Conservation (phyloP, 306 rosid species). For the Macrotyloma uniflorum region DNA sequence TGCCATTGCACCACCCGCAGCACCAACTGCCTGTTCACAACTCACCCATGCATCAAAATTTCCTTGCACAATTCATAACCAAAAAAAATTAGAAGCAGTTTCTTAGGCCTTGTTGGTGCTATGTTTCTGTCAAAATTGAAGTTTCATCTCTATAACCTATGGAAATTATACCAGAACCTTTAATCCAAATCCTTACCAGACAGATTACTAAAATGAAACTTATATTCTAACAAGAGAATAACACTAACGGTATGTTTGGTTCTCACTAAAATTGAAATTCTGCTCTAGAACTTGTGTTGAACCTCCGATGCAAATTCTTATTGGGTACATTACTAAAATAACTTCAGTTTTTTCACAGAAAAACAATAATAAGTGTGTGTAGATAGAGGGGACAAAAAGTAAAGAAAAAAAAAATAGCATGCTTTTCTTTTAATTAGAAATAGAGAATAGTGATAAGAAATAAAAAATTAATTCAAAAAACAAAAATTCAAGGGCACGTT, state of each 20-base stretch:
- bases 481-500: background rate
- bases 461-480: background rate
- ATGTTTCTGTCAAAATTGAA: background rate
- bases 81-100: background rate
- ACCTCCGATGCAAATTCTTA: background rate
- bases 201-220: background rate
- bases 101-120: background rate
- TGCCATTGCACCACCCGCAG: constrained; percentile 83
- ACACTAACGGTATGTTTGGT: background rate
- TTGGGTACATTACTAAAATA: background rate
- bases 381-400: background rate
- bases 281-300: background rate
- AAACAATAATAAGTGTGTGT: background rate
- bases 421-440: background rate
- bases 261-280: background rate
- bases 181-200: background rate
- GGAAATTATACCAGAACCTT: background rate
- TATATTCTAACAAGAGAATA: background rate
- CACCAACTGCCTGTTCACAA: constrained; percentile 70
- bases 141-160: background rate
- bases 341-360: background rate
- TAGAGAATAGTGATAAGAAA: background rate
- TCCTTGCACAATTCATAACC: background rate
- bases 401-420: background rate
- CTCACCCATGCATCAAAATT: constrained; percentile 14